Evolutionary conservation across 2,329 filamentous ascomycete genomes (phyloP).

Genomic region (Ramichloridium luteum): DNA sequence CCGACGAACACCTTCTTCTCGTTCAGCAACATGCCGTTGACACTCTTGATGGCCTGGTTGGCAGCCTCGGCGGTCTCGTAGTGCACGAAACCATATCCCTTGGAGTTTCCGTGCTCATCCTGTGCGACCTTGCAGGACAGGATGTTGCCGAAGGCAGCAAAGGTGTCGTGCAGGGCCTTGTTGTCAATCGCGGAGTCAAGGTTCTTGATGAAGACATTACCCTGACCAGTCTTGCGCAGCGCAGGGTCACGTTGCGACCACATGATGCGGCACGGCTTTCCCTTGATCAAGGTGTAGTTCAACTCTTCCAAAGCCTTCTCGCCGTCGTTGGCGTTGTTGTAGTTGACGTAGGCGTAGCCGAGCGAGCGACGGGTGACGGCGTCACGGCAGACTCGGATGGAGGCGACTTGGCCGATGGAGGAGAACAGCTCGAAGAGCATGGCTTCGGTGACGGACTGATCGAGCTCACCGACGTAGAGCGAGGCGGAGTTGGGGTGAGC

Average conservation of each 20-base stretch:
- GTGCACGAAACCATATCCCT: constrained; percentile 98
- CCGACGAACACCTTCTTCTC: constrained; percentile 99
- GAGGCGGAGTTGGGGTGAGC: constrained; percentile 82
- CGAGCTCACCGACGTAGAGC: constrained; percentile 97
- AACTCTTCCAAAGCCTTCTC: constrained; percentile 98
- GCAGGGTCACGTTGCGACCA: constrained; percentile 99
- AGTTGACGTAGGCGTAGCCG: constrained; percentile 99
- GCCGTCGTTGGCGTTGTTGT: constrained; percentile 92
- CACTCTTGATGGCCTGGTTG: constrained; percentile 94
- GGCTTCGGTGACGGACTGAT: constrained; percentile 93
- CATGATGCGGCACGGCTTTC: constrained; percentile 98
- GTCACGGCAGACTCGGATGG: constrained; percentile 98
- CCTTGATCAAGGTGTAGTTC: constrained; percentile 99
- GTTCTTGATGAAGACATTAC: constrained; percentile 99
- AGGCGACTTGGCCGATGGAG: constrained; percentile 95
- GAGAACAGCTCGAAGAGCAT: constrained; percentile 99
- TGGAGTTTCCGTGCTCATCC: constrained; percentile 92
- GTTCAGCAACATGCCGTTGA: constrained; percentile 98
- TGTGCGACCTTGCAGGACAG: constrained; percentile 98
- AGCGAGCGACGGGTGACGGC: constrained; percentile 96
- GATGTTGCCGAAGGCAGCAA: constrained; percentile 97
- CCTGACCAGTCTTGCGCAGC: constrained; percentile 96
- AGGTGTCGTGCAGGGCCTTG: constrained; percentile 99
- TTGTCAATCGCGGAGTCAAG: constrained; percentile 97
- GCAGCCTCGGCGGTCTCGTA: constrained; percentile 99